A percentile compares a stretch with the other conserved stretches of the same genome.
Evolutionary conservation across 169 alveolate genomes (phyloP).

Genomic region (Perkinsus olseni): DNA sequence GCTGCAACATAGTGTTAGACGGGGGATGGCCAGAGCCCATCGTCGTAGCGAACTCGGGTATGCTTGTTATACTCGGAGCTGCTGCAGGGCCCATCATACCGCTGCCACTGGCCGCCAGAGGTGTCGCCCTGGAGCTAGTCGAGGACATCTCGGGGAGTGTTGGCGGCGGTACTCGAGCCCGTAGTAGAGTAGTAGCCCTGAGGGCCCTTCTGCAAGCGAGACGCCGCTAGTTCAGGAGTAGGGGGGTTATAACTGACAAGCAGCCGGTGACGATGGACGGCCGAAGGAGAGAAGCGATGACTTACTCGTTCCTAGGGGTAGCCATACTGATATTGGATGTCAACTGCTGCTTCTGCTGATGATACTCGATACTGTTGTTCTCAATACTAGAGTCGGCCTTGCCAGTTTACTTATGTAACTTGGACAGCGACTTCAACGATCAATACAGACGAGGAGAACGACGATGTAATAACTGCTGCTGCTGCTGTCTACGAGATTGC

Average conservation of each 20-base stretch:
- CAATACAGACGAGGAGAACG: background rate
- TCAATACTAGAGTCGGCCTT: too few relatives aligned
- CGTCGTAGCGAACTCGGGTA: background rate
- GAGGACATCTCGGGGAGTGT: background rate
- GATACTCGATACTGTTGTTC: too few relatives aligned
- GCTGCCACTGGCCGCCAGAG: background rate
- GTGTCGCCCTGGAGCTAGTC: background rate
- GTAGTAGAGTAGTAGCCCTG: background rate
- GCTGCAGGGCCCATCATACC: background rate
- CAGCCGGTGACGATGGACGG: background rate
- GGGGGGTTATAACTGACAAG: background rate
- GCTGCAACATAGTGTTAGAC: background rate
- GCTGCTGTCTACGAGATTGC: constrained; percentile 2
- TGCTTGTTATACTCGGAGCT: background rate
- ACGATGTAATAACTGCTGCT: background rate
- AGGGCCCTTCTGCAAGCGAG: background rate
- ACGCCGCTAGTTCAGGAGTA: background rate
- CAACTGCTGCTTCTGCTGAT: background rate
- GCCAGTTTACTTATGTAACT: background rate
- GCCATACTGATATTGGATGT: background rate
- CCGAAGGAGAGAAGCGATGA: background rate
- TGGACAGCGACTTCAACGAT: background rate
- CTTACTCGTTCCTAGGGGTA: background rate
- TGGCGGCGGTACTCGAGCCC: background rate
- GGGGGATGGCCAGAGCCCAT: background rate